Percentiles rank a stretch among this genome's conserved stretches.
Evolutionary conservation across 805 yeast species (phyloP).

Genomic region (Cephaloascus fragrans): DNA sequence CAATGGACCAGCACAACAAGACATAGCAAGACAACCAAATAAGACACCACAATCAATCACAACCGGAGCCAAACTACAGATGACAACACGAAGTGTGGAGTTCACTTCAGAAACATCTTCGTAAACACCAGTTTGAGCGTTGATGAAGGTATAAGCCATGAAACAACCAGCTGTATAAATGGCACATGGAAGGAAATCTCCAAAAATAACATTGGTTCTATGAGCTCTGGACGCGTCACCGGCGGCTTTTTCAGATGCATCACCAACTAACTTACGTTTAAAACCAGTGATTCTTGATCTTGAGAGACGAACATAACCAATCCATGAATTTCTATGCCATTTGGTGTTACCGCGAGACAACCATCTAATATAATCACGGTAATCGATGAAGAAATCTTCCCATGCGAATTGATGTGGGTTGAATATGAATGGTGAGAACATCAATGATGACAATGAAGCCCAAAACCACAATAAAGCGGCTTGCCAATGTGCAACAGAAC

Average conservation of each 20-base stretch:
- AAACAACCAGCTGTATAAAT: constrained; percentile 63
- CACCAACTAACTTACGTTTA: constrained; percentile 64
- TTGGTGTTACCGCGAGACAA: constrained; percentile 83
- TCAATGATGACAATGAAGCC: constrained; percentile 81
- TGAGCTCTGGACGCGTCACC: constrained; percentile 71
- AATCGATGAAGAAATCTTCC: constrained; percentile 94
- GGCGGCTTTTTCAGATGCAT: constrained; percentile 56
- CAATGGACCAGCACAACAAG: constrained; percentile 97
- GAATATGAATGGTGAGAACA: constrained; percentile 88
- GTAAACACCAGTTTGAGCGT: constrained; percentile 78
- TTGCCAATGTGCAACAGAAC: constrained; percentile 79
- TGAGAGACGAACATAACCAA: constrained; percentile 68
- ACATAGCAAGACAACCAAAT: constrained; percentile 64
- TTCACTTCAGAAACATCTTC: constrained; percentile 42
- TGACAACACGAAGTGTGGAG: constrained; percentile 60
- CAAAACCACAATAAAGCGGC: constrained; percentile 95
- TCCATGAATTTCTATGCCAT: constrained; percentile 87
- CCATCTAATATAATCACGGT: constrained; percentile 89
- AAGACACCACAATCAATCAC: constrained; percentile 82
- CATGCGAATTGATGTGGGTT: constrained; percentile 97
- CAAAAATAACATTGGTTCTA: constrained; percentile 63
- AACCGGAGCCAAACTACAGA: constrained; percentile 86
- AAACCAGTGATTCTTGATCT: constrained; percentile 90
- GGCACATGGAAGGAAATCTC: constrained; percentile 71
- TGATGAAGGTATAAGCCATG: constrained; percentile 70